Conservation (phyloP, 1,284 basidiomycete genomes). For the Rhodofomes roseus region DNA sequence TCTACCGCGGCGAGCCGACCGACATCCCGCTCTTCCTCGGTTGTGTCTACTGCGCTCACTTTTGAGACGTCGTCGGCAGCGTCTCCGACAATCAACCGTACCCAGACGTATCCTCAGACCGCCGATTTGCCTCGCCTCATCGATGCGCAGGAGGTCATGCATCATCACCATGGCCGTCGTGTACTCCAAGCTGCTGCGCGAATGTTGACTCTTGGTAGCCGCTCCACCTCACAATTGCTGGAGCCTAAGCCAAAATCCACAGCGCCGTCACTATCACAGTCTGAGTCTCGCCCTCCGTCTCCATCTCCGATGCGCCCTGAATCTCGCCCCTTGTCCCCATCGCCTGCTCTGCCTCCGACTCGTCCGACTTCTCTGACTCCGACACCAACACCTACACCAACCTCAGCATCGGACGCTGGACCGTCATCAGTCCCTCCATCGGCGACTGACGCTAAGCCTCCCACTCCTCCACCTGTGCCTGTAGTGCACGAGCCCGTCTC, state of each 20-base stretch:
- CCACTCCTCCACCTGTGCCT: neutral
- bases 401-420: neutral
- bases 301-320: neutral
- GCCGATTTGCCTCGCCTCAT: constrained; percentile 23
- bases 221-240: neutral
- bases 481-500: neutral
- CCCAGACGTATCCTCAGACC: constrained; percentile 22
- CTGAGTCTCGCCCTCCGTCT: neutral
- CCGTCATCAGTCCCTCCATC: neutral
- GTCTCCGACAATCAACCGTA: constrained; percentile 22
- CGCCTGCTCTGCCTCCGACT: neutral
- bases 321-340: neutral
- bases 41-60: constrained; percentile 34
- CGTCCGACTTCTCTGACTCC: neutral
- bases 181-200: constrained; percentile 9
- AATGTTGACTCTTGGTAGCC: neutral
- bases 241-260: neutral
- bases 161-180: constrained; percentile 31
- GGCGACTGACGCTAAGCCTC: neutral
- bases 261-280: neutral
- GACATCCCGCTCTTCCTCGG: constrained; percentile 46
- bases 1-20: constrained; percentile 32
- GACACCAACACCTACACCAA: no score
- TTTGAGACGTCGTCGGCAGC: constrained; percentile 9
- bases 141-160: constrained; percentile 27